Evolutionary conservation across 2,329 filamentous ascomycete species (phyloP), one percentile per base, ranked within the genome.

Genomic region (Elsinoe australis): DNA sequence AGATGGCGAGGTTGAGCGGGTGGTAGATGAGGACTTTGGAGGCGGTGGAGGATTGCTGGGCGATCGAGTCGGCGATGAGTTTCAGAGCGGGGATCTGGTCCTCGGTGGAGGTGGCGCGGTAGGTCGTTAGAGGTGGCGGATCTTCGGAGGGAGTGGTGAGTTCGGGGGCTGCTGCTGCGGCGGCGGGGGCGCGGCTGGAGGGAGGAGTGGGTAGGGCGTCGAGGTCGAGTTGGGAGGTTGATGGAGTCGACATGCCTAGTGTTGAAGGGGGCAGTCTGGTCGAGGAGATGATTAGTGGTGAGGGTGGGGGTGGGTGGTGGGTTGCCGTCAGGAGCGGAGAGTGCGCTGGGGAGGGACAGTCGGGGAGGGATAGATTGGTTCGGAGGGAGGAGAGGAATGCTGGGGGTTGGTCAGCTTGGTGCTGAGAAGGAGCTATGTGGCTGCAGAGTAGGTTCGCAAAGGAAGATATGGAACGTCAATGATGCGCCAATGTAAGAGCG

Each of bases 301-400:
- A 68, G 63, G 56, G 79, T 76, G 44, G 85, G 79, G 44, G 74
- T 76, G 38, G 88, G 75, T 5, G 79, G 74, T 4, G 82, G 80
- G 49, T 84, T 71, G 57, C 74, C 72, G 39, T 26, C 3, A 54
- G 76, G 73, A 51, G 74, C 65, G 47, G 18, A 7, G 32, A 36
- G 32, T 34, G 56, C 53, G 35, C 19, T 51, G 50, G 44, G 12
- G 45, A 38, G 32, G 45, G 61, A 24, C 71, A 69, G 57, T 68
- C 71, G 59, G 59, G 58, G 50, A 90, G 79, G 57, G 82, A 81
- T 49, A 92, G 76, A 61, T 92, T 92, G 54, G 84, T 84, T 56
- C 85, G 80, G 12, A 92, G 74, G 57, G 87, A 90, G 49, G 80
- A 83, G 66, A 92, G 83, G 71, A 92, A 92, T 19, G 85, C 86